A percentile compares a stretch with the other conserved stretches of the same genome.
Conservation (phyloP, 1,139 yeast species). For the Cylindricascospora bacillispora region DNA sequence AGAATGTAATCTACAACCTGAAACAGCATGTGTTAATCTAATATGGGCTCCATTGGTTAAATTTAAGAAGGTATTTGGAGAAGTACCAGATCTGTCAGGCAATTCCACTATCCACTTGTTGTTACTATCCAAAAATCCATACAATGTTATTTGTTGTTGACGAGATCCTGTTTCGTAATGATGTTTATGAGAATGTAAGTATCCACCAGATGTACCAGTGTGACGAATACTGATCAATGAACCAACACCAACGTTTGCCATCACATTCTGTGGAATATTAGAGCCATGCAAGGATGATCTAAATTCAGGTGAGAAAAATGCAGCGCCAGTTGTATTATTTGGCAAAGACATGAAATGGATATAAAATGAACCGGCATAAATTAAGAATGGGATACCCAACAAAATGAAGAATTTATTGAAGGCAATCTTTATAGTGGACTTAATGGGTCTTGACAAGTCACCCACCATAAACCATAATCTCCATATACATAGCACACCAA, state of each 20-base stretch:
- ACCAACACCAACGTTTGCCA: constrained; percentile 80
- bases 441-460: constrained; percentile 42
- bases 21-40: constrained; percentile 56
- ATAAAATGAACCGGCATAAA: constrained; percentile 65
- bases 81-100: constrained; percentile 36
- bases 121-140: constrained; percentile 84
- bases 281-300: constrained; percentile 66
- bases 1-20: constrained; percentile 81
- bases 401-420: constrained; percentile 41
- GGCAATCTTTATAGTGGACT: constrained; percentile 29
- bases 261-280: constrained; percentile 51
- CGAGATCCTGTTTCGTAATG: constrained; percentile 83
- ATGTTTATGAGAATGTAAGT: constrained; percentile 83
- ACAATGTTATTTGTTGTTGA: constrained; percentile 88
- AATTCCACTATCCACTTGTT: constrained; percentile 77
- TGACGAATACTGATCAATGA: constrained; percentile 75
- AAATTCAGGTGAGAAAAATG: constrained; percentile 84
- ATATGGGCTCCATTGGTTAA: constrained; percentile 69
- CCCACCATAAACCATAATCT: constrained; percentile 86
- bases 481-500: constrained; percentile 60
- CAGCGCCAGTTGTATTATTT: constrained; percentile 77
- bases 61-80: constrained; percentile 42
- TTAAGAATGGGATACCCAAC: constrained; percentile 52
- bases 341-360: constrained; percentile 63
- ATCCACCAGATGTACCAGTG: constrained; percentile 80